phyloP scores from a whole-genome alignment of 1,284 basidiomycete species.

The Puccinia hordei region DNA sequence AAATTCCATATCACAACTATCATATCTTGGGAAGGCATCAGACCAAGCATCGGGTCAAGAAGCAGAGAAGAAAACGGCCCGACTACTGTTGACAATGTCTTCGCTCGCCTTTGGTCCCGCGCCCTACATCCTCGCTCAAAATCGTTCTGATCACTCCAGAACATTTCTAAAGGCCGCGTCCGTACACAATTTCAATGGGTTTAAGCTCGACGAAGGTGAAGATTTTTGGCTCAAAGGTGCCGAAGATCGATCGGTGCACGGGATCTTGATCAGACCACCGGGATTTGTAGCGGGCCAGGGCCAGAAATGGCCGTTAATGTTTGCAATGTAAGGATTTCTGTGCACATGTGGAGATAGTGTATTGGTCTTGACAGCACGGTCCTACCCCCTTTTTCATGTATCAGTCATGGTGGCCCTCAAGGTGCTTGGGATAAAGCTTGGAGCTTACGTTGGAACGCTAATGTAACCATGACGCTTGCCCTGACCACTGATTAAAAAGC shows the following conservation, averaged over 20 bases:
- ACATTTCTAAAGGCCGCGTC: conserved; percentile 1
- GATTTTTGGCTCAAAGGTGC: conserved; percentile 43
- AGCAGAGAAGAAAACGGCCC: not conserved
- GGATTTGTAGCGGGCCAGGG: conserved; percentile 20
- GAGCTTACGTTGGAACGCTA: conserved; percentile 56
- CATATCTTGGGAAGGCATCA: not conserved
- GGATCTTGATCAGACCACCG: conserved; percentile 36
- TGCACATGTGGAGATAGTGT: too few species aligned
- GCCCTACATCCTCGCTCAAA: not conserved
- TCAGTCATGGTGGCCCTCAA: conserved; percentile 57
- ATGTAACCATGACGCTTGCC: too few species aligned
- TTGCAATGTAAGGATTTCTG: conserved; percentile 28
- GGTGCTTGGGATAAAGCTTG: conserved; percentile 55
- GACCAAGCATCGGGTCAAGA: not conserved
- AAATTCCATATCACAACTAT: not conserved
- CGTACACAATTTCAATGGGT: not conserved
- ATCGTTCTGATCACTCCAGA: not conserved
- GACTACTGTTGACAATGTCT: conserved; percentile 34
- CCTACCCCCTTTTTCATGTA: not conserved
- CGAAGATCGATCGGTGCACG: conserved; percentile 27
- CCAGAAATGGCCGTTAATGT: conserved; percentile 47
- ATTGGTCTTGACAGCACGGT: not conserved
- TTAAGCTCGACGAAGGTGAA: conserved; percentile 23
- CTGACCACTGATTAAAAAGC: too few species aligned
- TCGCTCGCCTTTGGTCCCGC: not conserved